phyloP scores from a whole-genome alignment of 2,329 filamentous ascomycete genomes.

The Aspergillus sp. region DNA sequence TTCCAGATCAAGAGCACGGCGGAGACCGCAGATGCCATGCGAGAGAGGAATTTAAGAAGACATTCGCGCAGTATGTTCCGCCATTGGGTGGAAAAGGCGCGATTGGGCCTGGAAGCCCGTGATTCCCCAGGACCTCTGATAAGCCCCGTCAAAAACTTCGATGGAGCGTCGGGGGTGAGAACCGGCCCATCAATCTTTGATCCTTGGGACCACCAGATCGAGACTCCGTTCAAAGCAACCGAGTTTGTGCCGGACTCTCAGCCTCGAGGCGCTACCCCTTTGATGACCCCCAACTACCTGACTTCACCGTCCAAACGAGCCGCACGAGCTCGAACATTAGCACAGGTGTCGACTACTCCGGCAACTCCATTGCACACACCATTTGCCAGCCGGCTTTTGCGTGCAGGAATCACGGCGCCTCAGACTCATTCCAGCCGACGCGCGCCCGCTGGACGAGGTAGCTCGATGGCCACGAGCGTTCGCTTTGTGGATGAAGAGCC shows the following conservation, averaged over 20 bases:
- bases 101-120: conserved; percentile 27
- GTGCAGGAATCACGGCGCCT: conserved; percentile 21
- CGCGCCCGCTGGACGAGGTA: conserved; percentile 25
- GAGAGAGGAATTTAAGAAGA: conserved; percentile 53
- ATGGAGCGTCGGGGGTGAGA: conserved; percentile 6
- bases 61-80: conserved; percentile 56
- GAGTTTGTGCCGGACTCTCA: conserved; percentile 34
- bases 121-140: conserved; percentile 26
- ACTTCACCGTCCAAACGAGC: conserved; percentile 48
- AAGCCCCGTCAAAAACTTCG: conserved; percentile 12
- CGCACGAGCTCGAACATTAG: conserved; percentile 41
- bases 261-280: conserved; percentile 33
- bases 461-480: conserved; percentile 36
- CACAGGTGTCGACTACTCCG: conserved; percentile 45
- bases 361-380: conserved; percentile 44
- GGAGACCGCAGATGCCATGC: conserved; percentile 54
- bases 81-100: conserved; percentile 53
- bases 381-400: conserved; percentile 41
- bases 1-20: conserved; percentile 54
- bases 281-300: conserved; percentile 43
- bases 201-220: conserved; percentile 33
- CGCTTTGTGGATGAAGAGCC: conserved; percentile 43
- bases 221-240: conserved; percentile 37
- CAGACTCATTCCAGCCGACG: conserved; percentile 24
- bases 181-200: conserved; percentile 31